A percentile compares a stretch with the other conserved stretches of the same genome.
Conservation (phyloP, 345 rosid species). For the Carallia brachiata region DNA sequence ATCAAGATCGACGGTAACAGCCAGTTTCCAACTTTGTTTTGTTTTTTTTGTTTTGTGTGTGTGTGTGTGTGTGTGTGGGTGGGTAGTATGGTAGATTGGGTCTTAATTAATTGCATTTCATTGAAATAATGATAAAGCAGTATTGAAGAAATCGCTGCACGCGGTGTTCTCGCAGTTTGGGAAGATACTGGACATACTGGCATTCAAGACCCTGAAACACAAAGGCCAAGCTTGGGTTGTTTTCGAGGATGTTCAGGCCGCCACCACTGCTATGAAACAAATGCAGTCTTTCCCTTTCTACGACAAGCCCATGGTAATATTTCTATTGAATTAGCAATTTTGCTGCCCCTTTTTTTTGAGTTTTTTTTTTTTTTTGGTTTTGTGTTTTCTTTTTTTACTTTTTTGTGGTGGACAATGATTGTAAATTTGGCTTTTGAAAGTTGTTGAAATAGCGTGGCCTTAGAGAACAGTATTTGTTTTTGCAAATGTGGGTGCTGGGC, state of each 20-base stretch:
- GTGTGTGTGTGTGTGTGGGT: neutral
- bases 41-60: neutral
- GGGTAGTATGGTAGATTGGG: slow-evolving; percentile 1
- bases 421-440: neutral
- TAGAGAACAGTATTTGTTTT: too few relatives aligned
- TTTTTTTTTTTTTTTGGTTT: neutral
- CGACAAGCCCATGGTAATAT: slow-evolving; percentile 78
- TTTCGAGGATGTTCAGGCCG: slow-evolving; percentile 72
- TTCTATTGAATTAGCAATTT: too few relatives aligned
- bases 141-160: slow-evolving; percentile 84
- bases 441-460: too few relatives aligned
- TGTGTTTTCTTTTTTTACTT: neutral
- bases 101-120: neutral
- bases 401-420: neutral
- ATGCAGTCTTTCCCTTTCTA: slow-evolving; percentile 97
- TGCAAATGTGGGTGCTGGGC: too few relatives aligned
- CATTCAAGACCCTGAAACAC: slow-evolving; percentile 95
- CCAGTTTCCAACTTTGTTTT: neutral
- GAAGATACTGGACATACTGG: slow-evolving; percentile 83
- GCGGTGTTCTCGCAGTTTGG: slow-evolving; percentile 94
- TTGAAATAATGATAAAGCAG: slow-evolving; percentile 27
- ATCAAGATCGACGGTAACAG: slow-evolving; percentile 74
- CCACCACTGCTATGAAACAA: slow-evolving; percentile 66
- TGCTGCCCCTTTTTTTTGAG: too few relatives aligned
- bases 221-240: slow-evolving; percentile 99